Percentiles rank a stretch among this genome's conserved stretches.
phyloP scores from a whole-genome alignment of 306 rosid species.

The Quercus wislizeni region DNA sequence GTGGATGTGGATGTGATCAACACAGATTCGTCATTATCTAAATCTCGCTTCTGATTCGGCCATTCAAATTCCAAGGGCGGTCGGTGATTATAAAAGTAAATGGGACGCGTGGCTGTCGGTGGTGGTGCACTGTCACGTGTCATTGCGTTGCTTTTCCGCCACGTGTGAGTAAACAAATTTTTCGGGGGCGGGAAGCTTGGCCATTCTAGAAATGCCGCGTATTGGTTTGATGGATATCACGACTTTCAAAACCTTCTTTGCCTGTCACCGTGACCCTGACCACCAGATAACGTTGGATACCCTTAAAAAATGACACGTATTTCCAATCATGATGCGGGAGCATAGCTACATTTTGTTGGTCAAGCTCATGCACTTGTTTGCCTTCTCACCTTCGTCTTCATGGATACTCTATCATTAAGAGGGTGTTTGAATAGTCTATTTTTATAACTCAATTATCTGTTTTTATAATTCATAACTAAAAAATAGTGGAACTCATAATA shows the following conservation, averaged over 20 bases:
- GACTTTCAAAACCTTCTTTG: background rate
- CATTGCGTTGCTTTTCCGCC: conserved; percentile 2
- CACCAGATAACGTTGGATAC: conserved; percentile 1
- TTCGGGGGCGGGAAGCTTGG: background rate
- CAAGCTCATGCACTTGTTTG: no score
- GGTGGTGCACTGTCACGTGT: background rate
- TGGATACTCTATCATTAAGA: no score
- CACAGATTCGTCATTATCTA: background rate
- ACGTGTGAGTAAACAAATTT: background rate
- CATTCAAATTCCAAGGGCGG: background rate
- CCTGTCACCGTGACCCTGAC: background rate
- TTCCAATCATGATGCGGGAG: conserved; percentile 1
- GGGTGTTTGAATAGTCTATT: no score
- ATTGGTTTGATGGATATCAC: background rate
- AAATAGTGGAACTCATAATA: no score
- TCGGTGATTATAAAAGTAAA: background rate
- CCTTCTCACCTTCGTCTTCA: background rate
- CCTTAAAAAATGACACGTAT: conserved; percentile 18
- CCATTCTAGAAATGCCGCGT: background rate
- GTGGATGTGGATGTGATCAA: conserved; percentile 19
- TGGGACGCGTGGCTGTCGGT: conserved; percentile 23
- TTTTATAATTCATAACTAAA: no score
- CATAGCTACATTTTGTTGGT: background rate
- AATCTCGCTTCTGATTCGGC: background rate
- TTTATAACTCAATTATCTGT: no score